Evolutionary conservation across 352 stramenopile species (phyloP), one percentile per base, ranked within the genome.

Genomic region (Phytophthora chlamydospora): DNA sequence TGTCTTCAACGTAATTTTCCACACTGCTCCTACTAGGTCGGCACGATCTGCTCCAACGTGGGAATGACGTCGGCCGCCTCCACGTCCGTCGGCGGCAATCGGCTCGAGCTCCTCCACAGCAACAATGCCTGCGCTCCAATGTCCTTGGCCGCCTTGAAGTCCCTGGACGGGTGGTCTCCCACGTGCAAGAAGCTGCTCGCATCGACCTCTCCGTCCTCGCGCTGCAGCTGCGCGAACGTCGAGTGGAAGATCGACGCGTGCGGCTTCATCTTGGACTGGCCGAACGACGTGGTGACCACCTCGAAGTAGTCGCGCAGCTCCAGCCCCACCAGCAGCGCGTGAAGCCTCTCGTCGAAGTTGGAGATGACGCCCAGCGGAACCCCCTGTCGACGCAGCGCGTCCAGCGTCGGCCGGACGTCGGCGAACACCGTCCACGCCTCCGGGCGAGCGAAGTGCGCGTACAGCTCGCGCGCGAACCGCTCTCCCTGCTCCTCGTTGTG

Each of bases 271-370:
- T 57, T 41, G 14, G 70, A 52, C n/a, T 80, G 58, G 3, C 17
- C 40, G 61, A 85, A 94, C 2, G 85, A 94, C 33, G 75, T 81
- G 34, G 80, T 77, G 44, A 91, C 75, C 32, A 79, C 71, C 6
- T 83, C 53, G 34, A 92, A 88, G 51, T 70, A 80, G 29, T 56
- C 50, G 32, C 62, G 55, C 12, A 94, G 75, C 29, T 56, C 56
- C 36, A 92, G 48, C 0, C 66, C 74, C 0, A 41, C 40, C 3
- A 94, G 58, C 21, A 94, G 65, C 2, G 40, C 16, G 31, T 74
- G 66, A 4, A 94, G 66, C 2, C 85, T 70, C 57, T 94, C 83
- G 56, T 94, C 85, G 64, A 90, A 92, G 66, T 94, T 90, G 49
- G 83, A 94, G 29, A 94, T 75, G 51, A 92, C 73, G 31, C 75